Evolutionary conservation across 192 early-diverging fungal species (phyloP).

Genomic region (Backusella circina): DNA sequence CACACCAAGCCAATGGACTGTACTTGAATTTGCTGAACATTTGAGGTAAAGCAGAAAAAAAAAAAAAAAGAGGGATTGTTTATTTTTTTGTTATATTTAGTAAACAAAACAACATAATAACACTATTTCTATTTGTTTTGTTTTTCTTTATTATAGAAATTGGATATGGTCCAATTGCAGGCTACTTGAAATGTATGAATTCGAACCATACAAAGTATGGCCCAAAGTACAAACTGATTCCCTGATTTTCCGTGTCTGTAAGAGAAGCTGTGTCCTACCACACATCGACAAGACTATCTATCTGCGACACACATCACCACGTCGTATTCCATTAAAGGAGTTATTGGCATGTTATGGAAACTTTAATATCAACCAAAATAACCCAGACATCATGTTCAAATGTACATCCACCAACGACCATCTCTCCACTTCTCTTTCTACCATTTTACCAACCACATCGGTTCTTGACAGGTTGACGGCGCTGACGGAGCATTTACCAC

Average conservation of each 20-base stretch:
- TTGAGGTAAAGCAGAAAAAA: constrained; percentile 36
- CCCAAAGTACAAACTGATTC: constrained; percentile 60
- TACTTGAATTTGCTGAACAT: constrained; percentile 52
- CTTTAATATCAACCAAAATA: constrained; percentile 12
- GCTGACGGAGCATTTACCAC: constrained; percentile 36
- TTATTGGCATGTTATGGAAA: constrained; percentile 39
- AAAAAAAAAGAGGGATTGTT: neutral
- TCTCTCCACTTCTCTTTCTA: constrained; percentile 38
- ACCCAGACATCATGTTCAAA: constrained; percentile 29
- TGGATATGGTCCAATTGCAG: constrained; percentile 52
- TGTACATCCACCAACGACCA: constrained; percentile 17
- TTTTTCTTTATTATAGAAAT: too few relatives aligned
- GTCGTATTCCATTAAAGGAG: constrained; percentile 33
- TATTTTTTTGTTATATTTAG: neutral
- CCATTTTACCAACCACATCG: constrained; percentile 42
- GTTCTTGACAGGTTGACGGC: constrained; percentile 33
- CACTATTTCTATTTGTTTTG: neutral
- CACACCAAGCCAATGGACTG: constrained; percentile 59
- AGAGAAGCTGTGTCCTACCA: constrained; percentile 12
- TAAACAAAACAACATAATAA: neutral
- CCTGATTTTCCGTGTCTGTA: constrained; percentile 50
- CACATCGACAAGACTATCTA: constrained; percentile 33
- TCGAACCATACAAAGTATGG: constrained; percentile 59
- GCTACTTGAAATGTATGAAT: constrained; percentile 51
- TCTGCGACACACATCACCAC: constrained; percentile 39